Evolutionary conservation across 441 rosid species (phyloP).

Genomic region (Populus hybrid): DNA sequence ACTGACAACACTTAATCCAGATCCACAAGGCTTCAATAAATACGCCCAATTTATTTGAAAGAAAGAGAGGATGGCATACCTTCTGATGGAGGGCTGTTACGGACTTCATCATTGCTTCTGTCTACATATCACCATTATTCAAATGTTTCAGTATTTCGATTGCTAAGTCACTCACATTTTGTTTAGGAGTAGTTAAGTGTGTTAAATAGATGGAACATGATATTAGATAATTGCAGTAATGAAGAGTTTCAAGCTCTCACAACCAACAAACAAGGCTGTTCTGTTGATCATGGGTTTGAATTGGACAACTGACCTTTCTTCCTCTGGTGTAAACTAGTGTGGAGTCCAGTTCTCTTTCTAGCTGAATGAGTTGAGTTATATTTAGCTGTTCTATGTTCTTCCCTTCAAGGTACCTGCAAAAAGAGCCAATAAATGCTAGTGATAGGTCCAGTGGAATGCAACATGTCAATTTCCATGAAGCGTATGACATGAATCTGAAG

Average conservation of each 20-base stretch:
- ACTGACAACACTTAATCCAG: not conserved
- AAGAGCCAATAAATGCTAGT: not conserved
- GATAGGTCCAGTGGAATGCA: not conserved
- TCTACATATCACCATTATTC: not conserved
- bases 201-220: not conserved
- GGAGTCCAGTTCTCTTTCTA: conserved; percentile 19
- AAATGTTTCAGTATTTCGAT: not conserved
- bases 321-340: conserved; percentile 10
- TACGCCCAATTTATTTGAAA: not conserved
- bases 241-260: not conserved
- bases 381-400: conserved; percentile 15
- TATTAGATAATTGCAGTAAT: not conserved
- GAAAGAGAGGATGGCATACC: not conserved
- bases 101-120: not conserved
- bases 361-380: conserved; percentile 10
- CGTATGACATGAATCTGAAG: not conserved
- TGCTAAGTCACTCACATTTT: not conserved
- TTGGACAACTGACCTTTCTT: conserved; percentile 18
- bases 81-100: not conserved
- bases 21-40: not conserved
- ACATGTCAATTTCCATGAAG: not conserved
- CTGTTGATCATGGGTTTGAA: not conserved
- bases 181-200: not conserved
- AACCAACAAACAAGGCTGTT: not conserved
- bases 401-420: conserved; percentile 19